Conservation (phyloP, 139 green algal genomes). For the Tetradesmus lagerheimii region DNA sequence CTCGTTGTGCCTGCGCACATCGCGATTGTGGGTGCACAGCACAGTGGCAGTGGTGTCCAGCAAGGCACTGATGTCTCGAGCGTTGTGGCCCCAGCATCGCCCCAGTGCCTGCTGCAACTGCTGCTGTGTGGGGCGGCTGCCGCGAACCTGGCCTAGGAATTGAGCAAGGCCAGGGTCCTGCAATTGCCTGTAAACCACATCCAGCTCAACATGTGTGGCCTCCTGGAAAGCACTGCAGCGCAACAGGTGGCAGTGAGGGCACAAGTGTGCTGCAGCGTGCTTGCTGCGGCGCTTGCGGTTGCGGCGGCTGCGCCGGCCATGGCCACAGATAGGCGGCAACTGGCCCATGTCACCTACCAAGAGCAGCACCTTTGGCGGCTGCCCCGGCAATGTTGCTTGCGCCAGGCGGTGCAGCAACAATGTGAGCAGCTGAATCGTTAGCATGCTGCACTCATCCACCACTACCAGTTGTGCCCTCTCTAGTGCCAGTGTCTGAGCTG, state of each 20-base stretch:
- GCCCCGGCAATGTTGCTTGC: background rate
- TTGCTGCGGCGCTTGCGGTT: background rate
- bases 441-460: no score
- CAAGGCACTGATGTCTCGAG: background rate
- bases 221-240: background rate
- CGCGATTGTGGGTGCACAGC: slow-evolving; percentile 12
- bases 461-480: no score
- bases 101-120: no score
- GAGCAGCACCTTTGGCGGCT: background rate
- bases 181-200: background rate
- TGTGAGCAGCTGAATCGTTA: background rate
- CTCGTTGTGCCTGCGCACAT: background rate
- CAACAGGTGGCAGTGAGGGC: slow-evolving; percentile 13
- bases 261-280: background rate
- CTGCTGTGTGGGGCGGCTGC: background rate
- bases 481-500: no score
- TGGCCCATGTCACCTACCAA: slow-evolving; percentile 21
- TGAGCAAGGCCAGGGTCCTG: background rate
- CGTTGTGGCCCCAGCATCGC: background rate
- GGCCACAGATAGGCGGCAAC: slow-evolving; percentile 12
- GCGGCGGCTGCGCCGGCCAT: no score
- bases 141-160: background rate
- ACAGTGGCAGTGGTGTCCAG: background rate
- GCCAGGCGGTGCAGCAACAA: background rate
- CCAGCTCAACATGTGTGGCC: background rate